Base-by-base conservation (phyloP, 306 rosid species). In the Dryas octopetala region DNA sequence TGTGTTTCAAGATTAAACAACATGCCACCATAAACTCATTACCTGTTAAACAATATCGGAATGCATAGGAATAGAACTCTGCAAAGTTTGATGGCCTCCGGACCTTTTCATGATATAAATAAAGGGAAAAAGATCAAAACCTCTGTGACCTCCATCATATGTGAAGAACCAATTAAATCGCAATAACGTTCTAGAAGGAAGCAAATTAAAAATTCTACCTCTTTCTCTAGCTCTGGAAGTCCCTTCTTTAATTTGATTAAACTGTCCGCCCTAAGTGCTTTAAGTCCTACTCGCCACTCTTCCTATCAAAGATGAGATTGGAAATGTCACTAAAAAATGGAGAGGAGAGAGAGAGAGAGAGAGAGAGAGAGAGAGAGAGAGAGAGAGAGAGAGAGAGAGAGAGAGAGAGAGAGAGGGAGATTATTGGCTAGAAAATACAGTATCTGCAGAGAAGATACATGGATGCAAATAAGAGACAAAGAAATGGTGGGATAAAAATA, bases 11-110 rank as follows among this genome's bases (percentile, higher is more conserved):
- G 23, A 66, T 54, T 26, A 67, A 76, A 74, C 46, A 46, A 48
- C 10, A 48, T 14, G 58, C 45, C 49, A n/a, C 0, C 6, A 23
- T 26, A 7, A 76, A 70, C 55, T 49, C 8, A 66, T 65, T 78
- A 96, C 99, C 99, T 79, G 98, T 96, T 82, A 96, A 88, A 75
- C 99, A 96, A 83, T 96, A 96, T 76, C 87, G 90, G 87, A 96
- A 96, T 76, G 93, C 93, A 77, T 81, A 96, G 71, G 96, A 80
- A 88, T 92, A 92, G 93, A 96, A 96, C 77, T 96, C 93, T 83
- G 83, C 82, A 85, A 92, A 91, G 86, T 89, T 96, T 26, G 91
- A 78, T 19, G 90, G 92, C 88, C 97, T 88, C 86, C 82, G 81
- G 78, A 92, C 97, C 99, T 96, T 84, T 64, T 65, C 68, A 81